These are phyloP conservation scores for Fraxinus dipetala DNA, from an alignment of 305 asterid species.

Conservation along the genomic window DNA sequence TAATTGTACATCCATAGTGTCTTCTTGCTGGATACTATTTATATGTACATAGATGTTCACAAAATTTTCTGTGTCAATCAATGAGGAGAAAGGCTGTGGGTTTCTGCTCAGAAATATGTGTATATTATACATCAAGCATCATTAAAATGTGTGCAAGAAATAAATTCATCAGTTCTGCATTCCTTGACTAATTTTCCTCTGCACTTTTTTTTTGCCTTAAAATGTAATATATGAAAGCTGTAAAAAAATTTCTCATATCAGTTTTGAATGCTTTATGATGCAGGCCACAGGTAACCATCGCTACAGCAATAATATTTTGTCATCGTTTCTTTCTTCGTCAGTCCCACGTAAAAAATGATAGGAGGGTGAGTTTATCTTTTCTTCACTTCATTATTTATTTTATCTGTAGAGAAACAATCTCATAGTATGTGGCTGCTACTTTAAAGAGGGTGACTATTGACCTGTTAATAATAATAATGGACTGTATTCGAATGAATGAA, in stretches of 20 bases:
- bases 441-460: neutral
- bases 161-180: slow-evolving; percentile 2
- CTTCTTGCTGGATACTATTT: neutral
- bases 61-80: neutral
- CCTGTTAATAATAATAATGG: neutral
- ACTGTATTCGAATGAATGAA: neutral
- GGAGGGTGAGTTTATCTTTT: slow-evolving; percentile 24
- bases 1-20: neutral
- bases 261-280: slow-evolving; percentile 24
- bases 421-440: neutral
- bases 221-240: neutral
- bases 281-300: slow-evolving; percentile 76
- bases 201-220: slow-evolving; percentile 6
- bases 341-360: slow-evolving; percentile 34
- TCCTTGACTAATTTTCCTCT: neutral
- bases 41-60: neutral
- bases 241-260: slow-evolving; percentile 12
- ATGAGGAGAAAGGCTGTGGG: neutral
- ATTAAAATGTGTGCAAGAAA: neutral
- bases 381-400: neutral
- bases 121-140: neutral
- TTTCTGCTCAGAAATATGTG: neutral
- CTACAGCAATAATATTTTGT: slow-evolving; percentile 53
- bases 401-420: neutral
- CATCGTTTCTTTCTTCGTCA: slow-evolving; percentile 38